These are phyloP conservation scores for Yamadazyma takamatsuzukensis DNA, from an alignment of 805 yeast genomes.

Conservation along the genomic window DNA sequence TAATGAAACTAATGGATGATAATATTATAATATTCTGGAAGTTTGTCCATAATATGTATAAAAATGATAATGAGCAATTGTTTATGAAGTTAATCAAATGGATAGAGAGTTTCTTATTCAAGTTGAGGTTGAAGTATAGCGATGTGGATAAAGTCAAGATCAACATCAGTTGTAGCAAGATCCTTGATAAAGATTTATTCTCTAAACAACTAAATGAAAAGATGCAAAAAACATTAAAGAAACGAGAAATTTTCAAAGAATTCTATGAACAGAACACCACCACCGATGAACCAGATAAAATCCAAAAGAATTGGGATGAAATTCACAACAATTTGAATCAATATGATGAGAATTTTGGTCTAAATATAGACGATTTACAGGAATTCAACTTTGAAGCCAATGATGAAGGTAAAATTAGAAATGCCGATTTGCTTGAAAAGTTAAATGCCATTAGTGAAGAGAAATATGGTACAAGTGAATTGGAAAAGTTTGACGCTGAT, in stretches of 20 bases:
- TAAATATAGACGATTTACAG: slow-evolving; percentile 36
- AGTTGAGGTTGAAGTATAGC: slow-evolving; percentile 59
- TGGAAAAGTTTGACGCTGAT: slow-evolving; percentile 24
- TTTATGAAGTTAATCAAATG: slow-evolving; percentile 72
- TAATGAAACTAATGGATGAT: slow-evolving; percentile 61
- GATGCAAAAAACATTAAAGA: slow-evolving; percentile 32
- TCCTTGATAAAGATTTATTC: slow-evolving; percentile 26
- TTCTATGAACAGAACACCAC: slow-evolving; percentile 17
- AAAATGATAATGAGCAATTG: slow-evolving; percentile 67
- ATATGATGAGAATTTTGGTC: slow-evolving; percentile 33
- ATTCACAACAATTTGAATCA: slow-evolving; percentile 32
- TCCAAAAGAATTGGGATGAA: slow-evolving; percentile 43
- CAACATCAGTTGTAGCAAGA: slow-evolving; percentile 21
- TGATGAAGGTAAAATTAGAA: slow-evolving; percentile 17
- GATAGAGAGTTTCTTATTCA: slow-evolving; percentile 63
- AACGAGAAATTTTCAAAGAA: slow-evolving; percentile 36
- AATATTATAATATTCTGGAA: slow-evolving; percentile 71
- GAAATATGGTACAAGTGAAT: slow-evolving; percentile 25
- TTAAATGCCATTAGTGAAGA: slow-evolving; percentile 7
- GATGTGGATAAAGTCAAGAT: slow-evolving; percentile 27
- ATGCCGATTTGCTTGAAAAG: too few relatives aligned
- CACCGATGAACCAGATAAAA: slow-evolving; percentile 14
- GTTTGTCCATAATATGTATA: slow-evolving; percentile 78
- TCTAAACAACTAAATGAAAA: slow-evolving; percentile 37
- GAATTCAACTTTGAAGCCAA: slow-evolving; percentile 36